phyloP scores from a whole-genome alignment of 495 filamentous ascomycete genomes.

The Tetracladium marchalianum region DNA sequence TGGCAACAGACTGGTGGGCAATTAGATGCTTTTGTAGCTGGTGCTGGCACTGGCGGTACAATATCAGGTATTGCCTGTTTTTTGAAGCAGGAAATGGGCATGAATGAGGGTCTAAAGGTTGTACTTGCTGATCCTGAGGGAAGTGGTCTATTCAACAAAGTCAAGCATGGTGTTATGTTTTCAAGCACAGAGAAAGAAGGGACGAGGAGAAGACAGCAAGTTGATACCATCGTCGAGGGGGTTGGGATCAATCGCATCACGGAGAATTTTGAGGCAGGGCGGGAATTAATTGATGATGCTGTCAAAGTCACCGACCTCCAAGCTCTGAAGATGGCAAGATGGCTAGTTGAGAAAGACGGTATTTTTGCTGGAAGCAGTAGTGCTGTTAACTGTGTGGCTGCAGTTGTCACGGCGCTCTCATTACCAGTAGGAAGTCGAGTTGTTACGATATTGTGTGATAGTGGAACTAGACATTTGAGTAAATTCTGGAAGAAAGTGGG shows the following conservation, averaged over 20 bases:
- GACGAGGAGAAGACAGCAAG: conserved; percentile 76
- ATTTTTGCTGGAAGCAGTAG: conserved; percentile 91
- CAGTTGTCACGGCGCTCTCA: conserved; percentile 64
- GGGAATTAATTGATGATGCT: conserved; percentile 78
- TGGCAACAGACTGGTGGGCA: conserved; percentile 61
- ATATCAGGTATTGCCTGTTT: conserved; percentile 77
- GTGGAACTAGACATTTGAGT: conserved; percentile 80
- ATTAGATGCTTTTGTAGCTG: conserved; percentile 78
- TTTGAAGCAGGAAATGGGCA: conserved; percentile 55
- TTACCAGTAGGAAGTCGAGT: conserved; percentile 60
- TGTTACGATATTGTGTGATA: conserved; percentile 89
- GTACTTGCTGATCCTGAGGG: conserved; percentile 92
- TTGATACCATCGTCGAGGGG: conserved; percentile 93
- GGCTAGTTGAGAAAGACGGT: conserved; percentile 92
- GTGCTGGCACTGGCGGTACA: conserved; percentile 94
- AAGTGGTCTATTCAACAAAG: conserved; percentile 82
- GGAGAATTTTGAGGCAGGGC: conserved; percentile 80
- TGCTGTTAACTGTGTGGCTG: conserved; percentile 92
- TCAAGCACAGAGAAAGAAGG: conserved; percentile 79
- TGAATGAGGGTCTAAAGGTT: conserved; percentile 39
- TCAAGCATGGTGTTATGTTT: conserved; percentile 95
- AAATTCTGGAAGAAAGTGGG: conserved; percentile 87
- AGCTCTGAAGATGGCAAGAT: conserved; percentile 84
- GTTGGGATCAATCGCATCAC: conserved; percentile 92
- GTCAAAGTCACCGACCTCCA: conserved; percentile 87